A percentile compares a stretch with the other conserved stretches of the same genome.
phyloP scores from a whole-genome alignment of 805 yeast species.

The Lipomyces yamanashiensis region DNA sequence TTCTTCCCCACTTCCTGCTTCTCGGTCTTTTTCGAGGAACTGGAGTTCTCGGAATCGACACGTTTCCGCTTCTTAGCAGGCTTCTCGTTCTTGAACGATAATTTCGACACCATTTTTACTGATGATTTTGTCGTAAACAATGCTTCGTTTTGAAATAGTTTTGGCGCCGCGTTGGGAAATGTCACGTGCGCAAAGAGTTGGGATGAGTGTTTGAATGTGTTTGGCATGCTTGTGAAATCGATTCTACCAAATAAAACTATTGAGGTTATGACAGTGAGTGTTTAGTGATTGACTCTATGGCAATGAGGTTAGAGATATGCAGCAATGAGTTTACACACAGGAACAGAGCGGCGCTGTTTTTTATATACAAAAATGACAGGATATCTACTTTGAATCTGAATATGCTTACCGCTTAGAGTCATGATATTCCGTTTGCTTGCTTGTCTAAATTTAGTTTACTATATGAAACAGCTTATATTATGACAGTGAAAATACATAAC shows the following conservation, averaged over 20 bases:
- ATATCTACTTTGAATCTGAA: no score
- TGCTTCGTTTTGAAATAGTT: neutral
- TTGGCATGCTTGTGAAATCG: no score
- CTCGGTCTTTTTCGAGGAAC: conserved; percentile 5
- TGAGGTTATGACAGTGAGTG: no score
- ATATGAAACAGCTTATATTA: no score
- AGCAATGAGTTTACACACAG: neutral
- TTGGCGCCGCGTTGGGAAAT: neutral
- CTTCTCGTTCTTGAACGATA: conserved; percentile 48
- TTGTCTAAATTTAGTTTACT: no score
- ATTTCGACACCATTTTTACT: conserved; percentile 47
- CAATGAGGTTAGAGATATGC: neutral
- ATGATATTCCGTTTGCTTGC: no score
- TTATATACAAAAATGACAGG: no score
- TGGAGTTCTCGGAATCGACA: conserved; percentile 1
- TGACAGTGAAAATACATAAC: no score
- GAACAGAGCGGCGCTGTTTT: neutral
- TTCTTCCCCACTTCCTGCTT: neutral
- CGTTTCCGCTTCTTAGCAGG: conserved; percentile 33
- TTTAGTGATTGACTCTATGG: neutral
- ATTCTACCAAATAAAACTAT: no score
- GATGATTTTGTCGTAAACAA: neutral
- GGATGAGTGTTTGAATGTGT: no score
- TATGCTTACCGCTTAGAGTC: no score
- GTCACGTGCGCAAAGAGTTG: no score